A percentile compares a stretch with the other conserved stretches of the same genome.
Evolutionary conservation across 768 basidiomycete species (phyloP).

Genomic region (Lyophyllum atratum): DNA sequence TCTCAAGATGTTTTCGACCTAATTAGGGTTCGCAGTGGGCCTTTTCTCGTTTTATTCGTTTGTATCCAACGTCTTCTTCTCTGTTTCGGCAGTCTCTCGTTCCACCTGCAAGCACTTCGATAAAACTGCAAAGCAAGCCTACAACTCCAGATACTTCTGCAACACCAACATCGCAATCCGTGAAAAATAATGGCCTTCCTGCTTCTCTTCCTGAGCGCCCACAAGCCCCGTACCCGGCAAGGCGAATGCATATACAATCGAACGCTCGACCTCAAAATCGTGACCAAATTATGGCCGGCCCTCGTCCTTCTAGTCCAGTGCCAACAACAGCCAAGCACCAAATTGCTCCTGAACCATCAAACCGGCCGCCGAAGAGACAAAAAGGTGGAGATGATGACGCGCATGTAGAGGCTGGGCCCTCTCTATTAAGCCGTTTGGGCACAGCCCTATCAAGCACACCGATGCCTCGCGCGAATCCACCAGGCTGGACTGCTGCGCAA

Average conservation of each 20-base stretch:
- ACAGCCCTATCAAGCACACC: constrained; percentile 5
- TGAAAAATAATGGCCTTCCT: constrained; percentile 1
- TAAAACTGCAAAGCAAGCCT: constrained; percentile 6
- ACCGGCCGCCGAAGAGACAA: constrained; percentile 37
- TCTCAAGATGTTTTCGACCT: constrained; percentile 39
- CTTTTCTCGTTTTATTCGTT: constrained; percentile 35
- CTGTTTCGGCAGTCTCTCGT: constrained; percentile 46
- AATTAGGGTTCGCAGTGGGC: constrained; percentile 60
- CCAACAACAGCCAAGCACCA: constrained; percentile 15
- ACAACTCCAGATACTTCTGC: neutral
- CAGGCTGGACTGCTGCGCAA: constrained; percentile 4
- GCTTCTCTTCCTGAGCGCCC: constrained; percentile 9
- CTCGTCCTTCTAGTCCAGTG: neutral
- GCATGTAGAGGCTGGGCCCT: constrained; percentile 28
- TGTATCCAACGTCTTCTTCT: constrained; percentile 41
- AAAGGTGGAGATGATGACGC: constrained; percentile 22
- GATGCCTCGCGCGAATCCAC: constrained; percentile 2
- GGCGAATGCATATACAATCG: constrained; percentile 15
- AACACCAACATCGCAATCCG: constrained; percentile 1
- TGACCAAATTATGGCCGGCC: neutral
- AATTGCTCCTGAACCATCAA: constrained; percentile 26
- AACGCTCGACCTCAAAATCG: constrained; percentile 6
- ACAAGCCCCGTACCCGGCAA: constrained; percentile 7
- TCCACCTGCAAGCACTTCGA: constrained; percentile 15
- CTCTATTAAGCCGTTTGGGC: constrained; percentile 46